phyloP scores from a whole-genome alignment of 495 filamentous ascomycete species.

The Lepraria neglecta region DNA sequence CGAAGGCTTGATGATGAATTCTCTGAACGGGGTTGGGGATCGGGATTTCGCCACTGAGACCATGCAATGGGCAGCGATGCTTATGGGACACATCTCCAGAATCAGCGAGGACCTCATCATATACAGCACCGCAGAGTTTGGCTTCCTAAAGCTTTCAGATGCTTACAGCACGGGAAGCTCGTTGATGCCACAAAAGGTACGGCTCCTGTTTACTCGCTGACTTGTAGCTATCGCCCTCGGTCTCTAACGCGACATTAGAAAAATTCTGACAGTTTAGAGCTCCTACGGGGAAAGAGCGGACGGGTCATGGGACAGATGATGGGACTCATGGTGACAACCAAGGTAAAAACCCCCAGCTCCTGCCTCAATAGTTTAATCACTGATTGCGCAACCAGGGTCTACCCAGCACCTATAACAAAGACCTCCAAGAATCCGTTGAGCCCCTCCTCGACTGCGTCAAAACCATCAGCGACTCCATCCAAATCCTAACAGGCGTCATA shows the following conservation, averaged over 20 bases:
- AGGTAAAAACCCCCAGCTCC: background rate
- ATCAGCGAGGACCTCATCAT: conserved; percentile 79
- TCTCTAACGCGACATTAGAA: conserved; percentile 28
- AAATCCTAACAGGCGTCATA: conserved; percentile 75
- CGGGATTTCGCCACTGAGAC: conserved; percentile 87
- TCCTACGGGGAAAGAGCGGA: conserved; percentile 81
- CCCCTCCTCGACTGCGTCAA: conserved; percentile 83
- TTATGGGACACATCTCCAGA: conserved; percentile 82
- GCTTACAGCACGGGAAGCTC: conserved; percentile 67
- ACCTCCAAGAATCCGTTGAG: conserved; percentile 86
- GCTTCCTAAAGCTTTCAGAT: conserved; percentile 65
- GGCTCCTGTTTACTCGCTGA: background rate
- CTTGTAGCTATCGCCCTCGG: conserved; percentile 52
- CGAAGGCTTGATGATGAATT: conserved; percentile 73
- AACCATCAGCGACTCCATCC: conserved; percentile 77
- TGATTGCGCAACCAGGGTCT: conserved; percentile 50
- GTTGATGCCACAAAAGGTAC: conserved; percentile 74
- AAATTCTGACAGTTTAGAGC: conserved; percentile 75
- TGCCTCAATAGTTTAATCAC: background rate
- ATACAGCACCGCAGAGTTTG: conserved; percentile 65
- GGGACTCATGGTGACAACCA: conserved; percentile 80
- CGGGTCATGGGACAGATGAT: conserved; percentile 83
- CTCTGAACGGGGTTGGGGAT: conserved; percentile 74
- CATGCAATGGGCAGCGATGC: conserved; percentile 79
- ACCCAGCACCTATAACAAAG: conserved; percentile 91